These are phyloP conservation scores for Oldenlandia corymbosa DNA, from an alignment of 257 asterid genomes.

Conservation along the genomic window DNA sequence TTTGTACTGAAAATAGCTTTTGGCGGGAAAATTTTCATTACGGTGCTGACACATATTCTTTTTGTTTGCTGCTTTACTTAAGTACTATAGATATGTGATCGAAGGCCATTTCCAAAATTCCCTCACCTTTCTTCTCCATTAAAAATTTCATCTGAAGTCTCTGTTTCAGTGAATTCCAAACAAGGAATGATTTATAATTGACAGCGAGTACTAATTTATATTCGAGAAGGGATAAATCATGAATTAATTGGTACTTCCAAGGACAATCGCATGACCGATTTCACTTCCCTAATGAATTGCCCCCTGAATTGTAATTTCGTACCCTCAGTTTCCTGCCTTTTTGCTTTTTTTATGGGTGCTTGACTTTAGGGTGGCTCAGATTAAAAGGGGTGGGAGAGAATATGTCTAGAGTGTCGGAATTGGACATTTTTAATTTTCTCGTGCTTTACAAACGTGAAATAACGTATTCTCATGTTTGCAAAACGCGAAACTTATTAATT, in stretches of 20 bases:
- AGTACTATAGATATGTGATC: too few relatives aligned
- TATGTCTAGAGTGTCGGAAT: too few relatives aligned
- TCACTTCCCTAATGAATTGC: constrained; percentile 22
- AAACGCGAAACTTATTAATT: too few relatives aligned
- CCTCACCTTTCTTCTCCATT: constrained; percentile 15
- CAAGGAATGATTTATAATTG: constrained; percentile 3
- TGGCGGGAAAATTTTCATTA: too few relatives aligned
- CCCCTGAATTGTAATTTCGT: constrained; percentile 27
- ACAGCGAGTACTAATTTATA: neutral
- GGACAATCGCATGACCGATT: constrained; percentile 20
- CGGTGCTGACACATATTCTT: too few relatives aligned
- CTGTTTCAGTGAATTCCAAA: constrained; percentile 7
- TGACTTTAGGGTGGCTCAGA: neutral
- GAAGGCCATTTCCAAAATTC: neutral
- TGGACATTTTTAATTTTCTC: too few relatives aligned
- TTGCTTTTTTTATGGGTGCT: neutral
- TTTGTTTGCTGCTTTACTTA: too few relatives aligned
- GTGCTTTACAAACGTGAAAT: too few relatives aligned
- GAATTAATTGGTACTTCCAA: constrained; percentile 9
- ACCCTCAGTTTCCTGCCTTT: constrained; percentile 17
- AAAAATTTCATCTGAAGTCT: constrained; percentile 6
- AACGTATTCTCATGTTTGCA: too few relatives aligned
- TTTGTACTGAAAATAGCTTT: too few relatives aligned
- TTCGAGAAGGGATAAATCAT: constrained; percentile 20
- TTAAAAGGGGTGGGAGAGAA: too few relatives aligned